These are phyloP conservation scores for Auricularia heimuer DNA, from an alignment of 768 basidiomycete genomes.

Conservation along the genomic window DNA sequence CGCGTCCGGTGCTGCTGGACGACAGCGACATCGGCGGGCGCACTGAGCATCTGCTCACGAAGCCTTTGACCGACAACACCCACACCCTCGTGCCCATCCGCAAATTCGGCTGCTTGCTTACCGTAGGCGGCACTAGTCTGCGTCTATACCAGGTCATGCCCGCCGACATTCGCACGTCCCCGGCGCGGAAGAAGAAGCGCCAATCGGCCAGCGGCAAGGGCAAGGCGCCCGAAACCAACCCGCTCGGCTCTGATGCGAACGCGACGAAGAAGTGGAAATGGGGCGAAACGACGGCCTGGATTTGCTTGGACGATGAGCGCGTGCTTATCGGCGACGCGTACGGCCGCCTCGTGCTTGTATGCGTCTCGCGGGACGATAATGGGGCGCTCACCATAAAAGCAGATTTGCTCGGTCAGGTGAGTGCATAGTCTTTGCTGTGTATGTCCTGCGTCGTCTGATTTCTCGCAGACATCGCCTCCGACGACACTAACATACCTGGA, in stretches of 20 bases:
- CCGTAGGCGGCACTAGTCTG: neutral
- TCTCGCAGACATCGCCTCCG: conserved; percentile 47
- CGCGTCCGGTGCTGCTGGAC: conserved; percentile 10
- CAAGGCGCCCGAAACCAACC: conserved; percentile 63
- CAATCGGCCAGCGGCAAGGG: conserved; percentile 30
- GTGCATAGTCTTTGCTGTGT: neutral
- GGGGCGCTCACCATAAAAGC: conserved; percentile 34
- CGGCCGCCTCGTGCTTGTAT: conserved; percentile 62
- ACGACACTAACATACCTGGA: conserved; percentile 64
- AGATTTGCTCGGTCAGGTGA: conserved; percentile 52
- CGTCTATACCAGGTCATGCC: neutral
- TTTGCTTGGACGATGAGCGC: conserved; percentile 36
- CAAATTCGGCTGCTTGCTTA: conserved; percentile 16
- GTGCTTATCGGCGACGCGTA: conserved; percentile 61
- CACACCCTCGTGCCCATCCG: conserved; percentile 7
- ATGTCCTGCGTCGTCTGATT: conserved; percentile 16
- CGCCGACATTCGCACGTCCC: neutral
- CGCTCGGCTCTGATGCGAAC: conserved; percentile 55
- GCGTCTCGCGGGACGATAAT: conserved; percentile 27
- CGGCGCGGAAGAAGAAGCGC: neutral
- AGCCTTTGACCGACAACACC: conserved; percentile 5
- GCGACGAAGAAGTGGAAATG: neutral
- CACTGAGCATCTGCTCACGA: conserved; percentile 25
- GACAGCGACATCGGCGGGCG: conserved; percentile 15
- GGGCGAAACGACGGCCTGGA: conserved; percentile 11